phyloP scores from a whole-genome alignment of 2,329 filamentous ascomycete genomes.

The Diaporthe eres region DNA sequence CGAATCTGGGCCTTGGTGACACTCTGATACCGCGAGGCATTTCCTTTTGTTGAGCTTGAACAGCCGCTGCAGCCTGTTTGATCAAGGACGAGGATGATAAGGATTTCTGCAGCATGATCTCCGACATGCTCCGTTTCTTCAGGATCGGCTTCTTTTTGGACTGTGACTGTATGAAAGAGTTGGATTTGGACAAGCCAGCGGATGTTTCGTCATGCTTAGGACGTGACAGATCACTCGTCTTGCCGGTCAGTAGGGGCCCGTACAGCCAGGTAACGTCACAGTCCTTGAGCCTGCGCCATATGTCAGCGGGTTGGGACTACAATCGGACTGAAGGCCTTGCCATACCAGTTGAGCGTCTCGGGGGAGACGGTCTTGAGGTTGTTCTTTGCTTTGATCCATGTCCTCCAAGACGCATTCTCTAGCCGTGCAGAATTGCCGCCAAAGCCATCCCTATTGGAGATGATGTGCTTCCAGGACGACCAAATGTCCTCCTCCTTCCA shows the following conservation, averaged over 20 bases:
- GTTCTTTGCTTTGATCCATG: slow-evolving; percentile 95
- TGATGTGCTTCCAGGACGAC: slow-evolving; percentile 96
- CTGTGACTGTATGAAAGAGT: slow-evolving; percentile 75
- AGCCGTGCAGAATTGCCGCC: slow-evolving; percentile 81
- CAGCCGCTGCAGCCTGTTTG: slow-evolving; percentile 88
- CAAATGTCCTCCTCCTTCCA: slow-evolving; percentile 98
- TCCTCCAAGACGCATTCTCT: slow-evolving; percentile 97
- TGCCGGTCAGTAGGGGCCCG: slow-evolving; percentile 85
- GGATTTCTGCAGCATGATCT: slow-evolving; percentile 92
- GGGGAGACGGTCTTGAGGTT: slow-evolving; percentile 89
- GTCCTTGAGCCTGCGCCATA: slow-evolving; percentile 84
- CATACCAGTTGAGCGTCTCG: slow-evolving; percentile 93
- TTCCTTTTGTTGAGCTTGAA: slow-evolving; percentile 83
- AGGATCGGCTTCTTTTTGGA: slow-evolving; percentile 86
- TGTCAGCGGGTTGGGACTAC: slow-evolving; percentile 24
- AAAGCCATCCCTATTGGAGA: slow-evolving; percentile 83
- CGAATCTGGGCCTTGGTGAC: slow-evolving; percentile 68
- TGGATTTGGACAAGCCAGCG: slow-evolving; percentile 64
- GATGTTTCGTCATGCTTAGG: slow-evolving; percentile 46
- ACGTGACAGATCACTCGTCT: slow-evolving; percentile 35
- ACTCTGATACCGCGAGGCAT: slow-evolving; percentile 54
- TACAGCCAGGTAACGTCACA: slow-evolving; percentile 98
- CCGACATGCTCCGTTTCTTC: slow-evolving; percentile 97
- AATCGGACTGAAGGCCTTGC: slow-evolving; percentile 42
- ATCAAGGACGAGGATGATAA: slow-evolving; percentile 89